These are phyloP conservation scores for Lecanosticta acicola DNA, from an alignment of 2,329 filamentous ascomycete species.

Conservation along the genomic window DNA sequence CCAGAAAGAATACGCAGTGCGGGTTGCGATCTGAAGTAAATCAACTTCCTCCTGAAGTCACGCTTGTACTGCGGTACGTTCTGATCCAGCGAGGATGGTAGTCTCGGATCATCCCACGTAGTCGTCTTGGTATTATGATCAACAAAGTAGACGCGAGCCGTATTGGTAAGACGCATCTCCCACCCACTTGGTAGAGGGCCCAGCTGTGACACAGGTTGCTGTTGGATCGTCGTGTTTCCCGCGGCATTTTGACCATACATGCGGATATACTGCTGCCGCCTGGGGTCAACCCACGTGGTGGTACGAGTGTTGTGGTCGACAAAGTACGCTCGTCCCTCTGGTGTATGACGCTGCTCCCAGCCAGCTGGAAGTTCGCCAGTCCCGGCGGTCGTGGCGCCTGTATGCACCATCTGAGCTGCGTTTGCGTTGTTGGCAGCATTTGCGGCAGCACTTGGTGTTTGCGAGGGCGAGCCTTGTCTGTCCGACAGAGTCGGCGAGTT, in stretches of 20 bases:
- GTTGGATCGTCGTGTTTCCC: slow-evolving; percentile 78
- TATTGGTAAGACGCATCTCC: slow-evolving; percentile 99
- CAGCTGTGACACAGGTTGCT: slow-evolving; percentile 94
- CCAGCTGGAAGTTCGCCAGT: slow-evolving; percentile 90
- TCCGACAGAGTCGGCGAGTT: slow-evolving; percentile 73
- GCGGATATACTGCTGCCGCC: slow-evolving; percentile 93
- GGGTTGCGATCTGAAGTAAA: slow-evolving; percentile 98
- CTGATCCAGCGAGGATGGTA: slow-evolving; percentile 93
- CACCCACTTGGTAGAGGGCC: slow-evolving; percentile 93
- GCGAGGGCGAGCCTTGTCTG: slow-evolving; percentile 31
- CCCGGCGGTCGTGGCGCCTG: slow-evolving; percentile 87
- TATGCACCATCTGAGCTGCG: slow-evolving; percentile 83
- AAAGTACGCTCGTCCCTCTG: slow-evolving; percentile 91
- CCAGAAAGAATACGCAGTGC: slow-evolving; percentile 91
- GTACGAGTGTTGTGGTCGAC: slow-evolving; percentile 98
- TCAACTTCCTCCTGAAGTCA: slow-evolving; percentile 94
- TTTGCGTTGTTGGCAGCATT: slow-evolving; percentile 26
- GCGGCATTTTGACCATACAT: slow-evolving; percentile 90
- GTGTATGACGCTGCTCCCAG: slow-evolving; percentile 94
- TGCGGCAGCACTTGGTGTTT: slow-evolving; percentile 38
- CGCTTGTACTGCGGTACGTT: slow-evolving; percentile 99
- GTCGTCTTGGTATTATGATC: slow-evolving; percentile 99
- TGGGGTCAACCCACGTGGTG: slow-evolving; percentile 96
- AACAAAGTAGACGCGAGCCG: slow-evolving; percentile 95
- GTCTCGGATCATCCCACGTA: slow-evolving; percentile 93